These are phyloP conservation scores for Cercospora sp. DNA, from an alignment of 2,329 filamentous ascomycete species.

Conservation along the genomic window DNA sequence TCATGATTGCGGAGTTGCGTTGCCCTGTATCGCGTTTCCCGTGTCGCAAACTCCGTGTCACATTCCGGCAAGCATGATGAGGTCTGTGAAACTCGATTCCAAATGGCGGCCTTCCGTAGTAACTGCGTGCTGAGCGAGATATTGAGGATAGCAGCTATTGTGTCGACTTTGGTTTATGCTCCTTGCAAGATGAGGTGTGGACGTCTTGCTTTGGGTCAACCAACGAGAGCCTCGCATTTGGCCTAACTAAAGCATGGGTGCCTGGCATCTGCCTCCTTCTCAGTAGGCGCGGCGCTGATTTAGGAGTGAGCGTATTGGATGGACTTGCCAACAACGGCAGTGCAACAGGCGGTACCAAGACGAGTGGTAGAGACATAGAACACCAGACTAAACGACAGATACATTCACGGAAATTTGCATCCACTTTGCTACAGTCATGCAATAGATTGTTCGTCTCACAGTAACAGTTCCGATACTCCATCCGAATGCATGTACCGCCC, in stretches of 20 bases:
- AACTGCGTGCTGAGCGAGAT: neutral
- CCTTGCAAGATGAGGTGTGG: neutral
- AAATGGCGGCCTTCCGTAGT: neutral
- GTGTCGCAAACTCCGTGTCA: slow-evolving; percentile 8
- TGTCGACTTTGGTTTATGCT: neutral
- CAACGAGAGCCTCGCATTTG: neutral
- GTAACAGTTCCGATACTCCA: neutral
- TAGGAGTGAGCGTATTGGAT: neutral
- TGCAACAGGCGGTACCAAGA: neutral
- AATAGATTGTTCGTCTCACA: neutral
- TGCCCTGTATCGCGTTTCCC: neutral
- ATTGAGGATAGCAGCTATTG: neutral
- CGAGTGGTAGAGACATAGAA: neutral
- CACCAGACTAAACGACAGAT: neutral
- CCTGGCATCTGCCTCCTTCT: neutral
- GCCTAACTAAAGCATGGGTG: neutral
- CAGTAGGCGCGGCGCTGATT: neutral
- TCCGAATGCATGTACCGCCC: neutral
- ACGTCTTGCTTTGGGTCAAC: neutral
- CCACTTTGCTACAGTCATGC: neutral
- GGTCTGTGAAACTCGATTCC: neutral
- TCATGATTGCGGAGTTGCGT: slow-evolving; percentile 26
- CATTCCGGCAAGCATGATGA: neutral
- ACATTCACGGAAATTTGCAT: neutral
- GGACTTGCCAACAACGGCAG: neutral